phyloP scores from a whole-genome alignment of 768 basidiomycete species.

The Kwoniella dendrophila region DNA sequence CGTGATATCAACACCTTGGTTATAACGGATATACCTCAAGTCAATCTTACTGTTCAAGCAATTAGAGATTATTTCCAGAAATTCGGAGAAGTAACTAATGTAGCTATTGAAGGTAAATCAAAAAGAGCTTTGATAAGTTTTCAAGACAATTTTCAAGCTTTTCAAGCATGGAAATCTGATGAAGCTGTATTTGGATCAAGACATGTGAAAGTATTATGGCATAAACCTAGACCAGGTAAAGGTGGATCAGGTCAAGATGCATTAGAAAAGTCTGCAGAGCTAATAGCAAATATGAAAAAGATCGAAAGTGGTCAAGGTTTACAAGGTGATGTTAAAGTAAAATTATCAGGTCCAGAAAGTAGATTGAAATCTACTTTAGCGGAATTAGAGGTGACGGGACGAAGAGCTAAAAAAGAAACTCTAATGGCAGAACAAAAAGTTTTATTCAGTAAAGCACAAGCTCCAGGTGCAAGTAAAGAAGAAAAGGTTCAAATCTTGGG shows the following conservation, averaged over 20 bases:
- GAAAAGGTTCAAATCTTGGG: conserved; percentile 75
- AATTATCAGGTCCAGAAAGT: conserved; percentile 55
- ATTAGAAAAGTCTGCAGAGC: conserved; percentile 76
- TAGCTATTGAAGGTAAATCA: conserved; percentile 74
- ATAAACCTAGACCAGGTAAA: conserved; percentile 87
- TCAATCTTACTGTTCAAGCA: conserved; percentile 72
- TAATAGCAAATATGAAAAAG: conserved; percentile 67
- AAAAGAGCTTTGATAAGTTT: conserved; percentile 88
- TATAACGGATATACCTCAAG: conserved; percentile 89
- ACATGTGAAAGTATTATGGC: conserved; percentile 96
- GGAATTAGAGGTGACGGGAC: conserved; percentile 39
- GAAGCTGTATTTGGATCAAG: conserved; percentile 93
- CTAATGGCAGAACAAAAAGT: conserved; percentile 81
- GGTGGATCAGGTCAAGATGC: conserved; percentile 75
- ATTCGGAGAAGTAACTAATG: conserved; percentile 89
- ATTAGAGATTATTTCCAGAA: conserved; percentile 88
- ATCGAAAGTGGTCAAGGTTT: conserved; percentile 33
- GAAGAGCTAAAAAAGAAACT: conserved; percentile 68
- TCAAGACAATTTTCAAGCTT: conserved; percentile 76
- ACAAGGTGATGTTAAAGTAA: conserved; percentile 41
- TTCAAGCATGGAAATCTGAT: conserved; percentile 86
- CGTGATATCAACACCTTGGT: conserved; percentile 62
- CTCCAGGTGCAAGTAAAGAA: conserved; percentile 67
- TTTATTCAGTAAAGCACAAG: conserved; percentile 72
- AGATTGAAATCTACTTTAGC: conserved; percentile 51